A percentile compares a stretch with the other conserved stretches of the same genome.
Conservation (phyloP, 108 stramenopile species). For the Parietichytrium sp. region DNA sequence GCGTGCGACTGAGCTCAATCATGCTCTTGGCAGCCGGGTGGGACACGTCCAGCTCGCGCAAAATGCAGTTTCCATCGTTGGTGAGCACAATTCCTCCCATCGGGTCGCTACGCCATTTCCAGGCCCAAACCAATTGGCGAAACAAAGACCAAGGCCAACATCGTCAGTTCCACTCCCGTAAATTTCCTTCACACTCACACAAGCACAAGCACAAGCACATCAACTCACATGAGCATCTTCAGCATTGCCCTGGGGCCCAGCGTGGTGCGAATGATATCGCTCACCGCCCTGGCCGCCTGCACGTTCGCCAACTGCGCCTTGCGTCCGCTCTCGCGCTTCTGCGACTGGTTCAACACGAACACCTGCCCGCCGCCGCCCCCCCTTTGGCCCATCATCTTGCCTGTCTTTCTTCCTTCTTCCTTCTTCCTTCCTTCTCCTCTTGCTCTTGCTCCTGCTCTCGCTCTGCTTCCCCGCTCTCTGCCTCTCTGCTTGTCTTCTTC, state of each 20-base stretch:
- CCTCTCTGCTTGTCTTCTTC: no score
- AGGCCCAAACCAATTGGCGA: background rate
- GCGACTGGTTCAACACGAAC: slow-evolving; percentile 67
- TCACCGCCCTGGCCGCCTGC: slow-evolving; percentile 76
- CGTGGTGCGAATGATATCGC: slow-evolving; percentile 96
- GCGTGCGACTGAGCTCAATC: slow-evolving; percentile 94
- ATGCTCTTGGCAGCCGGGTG: slow-evolving; percentile 99
- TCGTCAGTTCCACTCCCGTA: background rate
- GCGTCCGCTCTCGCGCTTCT: slow-evolving; percentile 92
- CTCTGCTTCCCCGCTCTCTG: no score
- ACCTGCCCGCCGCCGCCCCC: slow-evolving; percentile 1
- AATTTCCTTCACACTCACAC: background rate
- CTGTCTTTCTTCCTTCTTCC: background rate
- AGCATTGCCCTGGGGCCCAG: slow-evolving; percentile 96
- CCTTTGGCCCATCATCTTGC: background rate
- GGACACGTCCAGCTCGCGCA: slow-evolving; percentile 97
- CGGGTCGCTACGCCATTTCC: slow-evolving; percentile 81
- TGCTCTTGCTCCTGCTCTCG: no score
- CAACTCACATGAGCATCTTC: slow-evolving; percentile 69
- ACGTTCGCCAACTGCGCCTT: slow-evolving; percentile 96
- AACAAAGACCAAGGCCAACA: background rate
- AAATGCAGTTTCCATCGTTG: slow-evolving; percentile 99
- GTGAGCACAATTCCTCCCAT: slow-evolving; percentile 99
- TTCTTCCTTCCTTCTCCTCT: no score
- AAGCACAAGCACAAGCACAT: no score